Percentiles rank a stretch among this genome's conserved stretches.
Conservation (phyloP, 2,329 filamentous ascomycete species). For the Spiromastix sp. region DNA sequence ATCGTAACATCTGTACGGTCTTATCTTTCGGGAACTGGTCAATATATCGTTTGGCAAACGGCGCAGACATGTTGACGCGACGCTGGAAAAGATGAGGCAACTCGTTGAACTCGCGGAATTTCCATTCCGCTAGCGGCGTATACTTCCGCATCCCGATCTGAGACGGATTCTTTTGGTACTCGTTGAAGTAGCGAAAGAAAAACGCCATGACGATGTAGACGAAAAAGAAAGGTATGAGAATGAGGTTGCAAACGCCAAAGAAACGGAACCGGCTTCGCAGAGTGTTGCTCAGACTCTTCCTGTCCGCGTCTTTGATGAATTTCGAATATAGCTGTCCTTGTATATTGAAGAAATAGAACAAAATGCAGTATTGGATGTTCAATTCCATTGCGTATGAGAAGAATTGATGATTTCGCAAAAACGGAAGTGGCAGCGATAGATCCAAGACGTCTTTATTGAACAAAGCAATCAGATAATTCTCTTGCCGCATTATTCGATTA, state of each 20-base stretch:
- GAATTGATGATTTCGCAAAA: conserved; percentile 65
- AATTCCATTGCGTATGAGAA: conserved; percentile 87
- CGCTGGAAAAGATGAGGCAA: conserved; percentile 84
- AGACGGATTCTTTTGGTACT: conserved; percentile 89
- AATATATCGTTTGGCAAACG: conserved; percentile 82
- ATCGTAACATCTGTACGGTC: conserved; percentile 72
- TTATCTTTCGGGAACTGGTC: conserved; percentile 96
- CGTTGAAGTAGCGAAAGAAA: conserved; percentile 92
- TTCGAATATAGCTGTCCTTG: conserved; percentile 76
- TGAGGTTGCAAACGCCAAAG: conserved; percentile 73
- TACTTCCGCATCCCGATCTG: conserved; percentile 82
- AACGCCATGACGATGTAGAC: conserved; percentile 78
- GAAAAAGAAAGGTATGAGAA: conserved; percentile 81
- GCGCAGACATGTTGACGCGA: conserved; percentile 86
- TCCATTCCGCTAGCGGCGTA: conserved; percentile 91
- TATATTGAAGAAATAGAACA: conserved; percentile 90
- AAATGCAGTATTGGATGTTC: conserved; percentile 81
- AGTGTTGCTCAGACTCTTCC: conserved; percentile 66
- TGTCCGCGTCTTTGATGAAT: conserved; percentile 74
- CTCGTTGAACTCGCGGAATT: conserved; percentile 97
- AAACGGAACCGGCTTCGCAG: conserved; percentile 70
- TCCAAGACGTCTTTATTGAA: conserved; percentile 96
- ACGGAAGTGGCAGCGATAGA: conserved; percentile 74
- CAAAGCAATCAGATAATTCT: conserved; percentile 93
- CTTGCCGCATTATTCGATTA: conserved; percentile 88